A percentile compares a stretch with the other conserved stretches of the same genome.
Evolutionary conservation across 257 asterid species (phyloP).

Genomic region (Anisodus tanguticus): DNA sequence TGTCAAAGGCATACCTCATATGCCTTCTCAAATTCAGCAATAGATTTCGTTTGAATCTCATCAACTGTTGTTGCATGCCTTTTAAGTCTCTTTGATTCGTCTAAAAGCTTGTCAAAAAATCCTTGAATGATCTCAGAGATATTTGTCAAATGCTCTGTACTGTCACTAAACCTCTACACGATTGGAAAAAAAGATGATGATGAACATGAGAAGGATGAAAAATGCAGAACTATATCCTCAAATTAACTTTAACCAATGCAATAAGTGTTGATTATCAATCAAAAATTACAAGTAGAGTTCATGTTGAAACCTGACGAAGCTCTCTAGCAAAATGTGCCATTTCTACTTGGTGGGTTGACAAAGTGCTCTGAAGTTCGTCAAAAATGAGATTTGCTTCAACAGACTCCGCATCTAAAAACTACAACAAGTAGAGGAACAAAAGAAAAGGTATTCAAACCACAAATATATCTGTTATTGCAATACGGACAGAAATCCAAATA

Average conservation of each 20-base stretch:
- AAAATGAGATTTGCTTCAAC: slow-evolving; percentile 57
- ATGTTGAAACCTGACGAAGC: slow-evolving; percentile 71
- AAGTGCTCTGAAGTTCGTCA: slow-evolving; percentile 62
- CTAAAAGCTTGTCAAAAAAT: slow-evolving; percentile 55
- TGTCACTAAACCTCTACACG: slow-evolving; percentile 53
- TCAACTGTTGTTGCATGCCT: slow-evolving; percentile 58
- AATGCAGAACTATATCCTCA: not conserved
- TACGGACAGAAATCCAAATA: not conserved
- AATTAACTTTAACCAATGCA: slow-evolving; percentile 7
- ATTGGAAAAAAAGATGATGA: slow-evolving; percentile 13
- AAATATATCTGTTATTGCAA: slow-evolving; percentile 3
- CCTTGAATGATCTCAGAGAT: slow-evolving; percentile 59
- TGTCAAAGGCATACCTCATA: slow-evolving; percentile 58
- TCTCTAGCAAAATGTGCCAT: slow-evolving; percentile 72
- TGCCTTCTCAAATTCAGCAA: slow-evolving; percentile 71
- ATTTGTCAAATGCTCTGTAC: slow-evolving; percentile 53
- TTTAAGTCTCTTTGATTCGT: slow-evolving; percentile 66
- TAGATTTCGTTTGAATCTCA: slow-evolving; percentile 52
- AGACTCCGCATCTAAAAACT: slow-evolving; percentile 71
- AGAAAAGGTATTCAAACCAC: not conserved
- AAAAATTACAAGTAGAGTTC: slow-evolving; percentile 12
- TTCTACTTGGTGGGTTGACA: slow-evolving; percentile 72
- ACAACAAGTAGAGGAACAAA: slow-evolving; percentile 31
- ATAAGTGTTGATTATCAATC: not conserved
- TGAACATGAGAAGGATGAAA: not conserved